These are phyloP conservation scores for Solanum arcanum DNA, from an alignment of 257 asterid species.

Conservation along the genomic window DNA sequence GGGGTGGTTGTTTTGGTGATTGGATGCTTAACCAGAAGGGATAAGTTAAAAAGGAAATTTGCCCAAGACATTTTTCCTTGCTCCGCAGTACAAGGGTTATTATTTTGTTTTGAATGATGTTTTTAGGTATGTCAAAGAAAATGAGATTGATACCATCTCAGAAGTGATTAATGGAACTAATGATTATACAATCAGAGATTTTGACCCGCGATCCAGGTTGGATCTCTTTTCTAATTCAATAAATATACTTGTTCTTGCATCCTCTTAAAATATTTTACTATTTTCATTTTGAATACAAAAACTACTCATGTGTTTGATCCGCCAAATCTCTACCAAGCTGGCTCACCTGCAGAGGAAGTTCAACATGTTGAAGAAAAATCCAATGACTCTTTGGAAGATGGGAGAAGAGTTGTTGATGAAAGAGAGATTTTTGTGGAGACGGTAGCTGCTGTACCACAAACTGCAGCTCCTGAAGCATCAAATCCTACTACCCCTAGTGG, in stretches of 20 bases:
- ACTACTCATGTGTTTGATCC: slow-evolving; percentile 39
- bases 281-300: slow-evolving; percentile 32
- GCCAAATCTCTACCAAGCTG: neutral
- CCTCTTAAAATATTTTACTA: neutral
- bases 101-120: slow-evolving; percentile 78
- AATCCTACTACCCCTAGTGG: neutral
- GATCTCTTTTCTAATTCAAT: neutral
- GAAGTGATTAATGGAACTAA: slow-evolving; percentile 22
- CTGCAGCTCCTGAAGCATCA: too few species aligned
- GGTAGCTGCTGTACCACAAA: too few species aligned
- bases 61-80: slow-evolving; percentile 81
- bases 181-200: slow-evolving; percentile 19
- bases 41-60: slow-evolving; percentile 55
- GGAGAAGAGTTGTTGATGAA: slow-evolving; percentile 24
- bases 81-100: slow-evolving; percentile 80
- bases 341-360: slow-evolving; percentile 18
- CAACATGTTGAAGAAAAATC: slow-evolving; percentile 29
- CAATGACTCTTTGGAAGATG: slow-evolving; percentile 31
- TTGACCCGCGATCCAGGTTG: slow-evolving; percentile 51
- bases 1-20: slow-evolving; percentile 2
- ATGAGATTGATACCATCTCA: slow-evolving; percentile 25
- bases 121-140: slow-evolving; percentile 57
- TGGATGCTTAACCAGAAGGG: slow-evolving; percentile 81
- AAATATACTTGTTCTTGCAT: neutral
- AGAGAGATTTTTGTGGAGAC: slow-evolving; percentile 30